Conservation (phyloP, 768 basidiomycete genomes). For the Galerina sulciceps region DNA sequence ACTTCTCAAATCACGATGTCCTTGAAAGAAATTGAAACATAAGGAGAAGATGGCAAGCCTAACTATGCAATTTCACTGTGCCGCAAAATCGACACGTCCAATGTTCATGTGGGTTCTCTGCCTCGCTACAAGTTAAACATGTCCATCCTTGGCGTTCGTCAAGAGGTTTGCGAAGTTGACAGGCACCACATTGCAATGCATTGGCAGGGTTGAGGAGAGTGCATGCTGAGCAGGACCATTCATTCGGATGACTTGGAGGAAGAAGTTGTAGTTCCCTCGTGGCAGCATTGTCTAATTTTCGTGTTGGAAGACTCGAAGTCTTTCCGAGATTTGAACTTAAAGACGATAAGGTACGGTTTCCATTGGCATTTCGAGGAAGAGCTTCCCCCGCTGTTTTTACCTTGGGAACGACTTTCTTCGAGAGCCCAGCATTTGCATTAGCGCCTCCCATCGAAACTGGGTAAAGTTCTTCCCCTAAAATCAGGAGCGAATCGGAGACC, state of each 20-base stretch:
- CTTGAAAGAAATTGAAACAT: not conserved
- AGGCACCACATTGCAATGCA: slow-evolving; percentile 64
- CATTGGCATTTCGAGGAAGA: not conserved
- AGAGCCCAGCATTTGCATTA: slow-evolving; percentile 22
- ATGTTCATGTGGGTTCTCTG: slow-evolving; percentile 61
- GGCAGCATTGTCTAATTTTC: not conserved
- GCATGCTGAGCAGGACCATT: slow-evolving; percentile 63
- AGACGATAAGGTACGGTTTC: not conserved
- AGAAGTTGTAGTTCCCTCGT: not conserved
- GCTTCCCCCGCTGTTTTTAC: not conserved
- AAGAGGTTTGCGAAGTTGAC: slow-evolving; percentile 40
- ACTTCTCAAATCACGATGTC: too few relatives aligned
- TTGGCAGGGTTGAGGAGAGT: slow-evolving; percentile 64
- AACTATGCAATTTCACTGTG: slow-evolving; percentile 54
- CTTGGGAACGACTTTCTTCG: slow-evolving; percentile 13
- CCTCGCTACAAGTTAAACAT: slow-evolving; percentile 67
- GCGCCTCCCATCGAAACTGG: not conserved
- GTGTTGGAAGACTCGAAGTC: not conserved
- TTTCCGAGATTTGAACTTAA: not conserved
- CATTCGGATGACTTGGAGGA: slow-evolving; percentile 4
- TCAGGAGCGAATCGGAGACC: slow-evolving; percentile 39
- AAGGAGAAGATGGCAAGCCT: slow-evolving; percentile 11
- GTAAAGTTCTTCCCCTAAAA: slow-evolving; percentile 32
- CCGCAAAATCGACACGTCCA: slow-evolving; percentile 84
- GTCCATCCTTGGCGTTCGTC: slow-evolving; percentile 54